phyloP scores from a whole-genome alignment of 768 basidiomycete species.

The Psilocybe sp. region DNA sequence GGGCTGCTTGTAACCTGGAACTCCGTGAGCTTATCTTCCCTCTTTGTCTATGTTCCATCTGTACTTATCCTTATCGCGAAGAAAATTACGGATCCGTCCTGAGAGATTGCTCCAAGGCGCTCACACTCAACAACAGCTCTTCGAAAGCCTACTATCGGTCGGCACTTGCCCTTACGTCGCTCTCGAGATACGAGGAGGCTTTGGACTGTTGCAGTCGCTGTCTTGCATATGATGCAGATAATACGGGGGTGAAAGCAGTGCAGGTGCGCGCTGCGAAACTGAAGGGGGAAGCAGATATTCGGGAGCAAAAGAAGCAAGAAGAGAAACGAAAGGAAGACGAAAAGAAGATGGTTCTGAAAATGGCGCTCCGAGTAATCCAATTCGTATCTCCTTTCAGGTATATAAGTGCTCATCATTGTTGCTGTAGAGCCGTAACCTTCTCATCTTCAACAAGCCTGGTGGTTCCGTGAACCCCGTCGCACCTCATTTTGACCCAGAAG shows the following conservation, averaged over 20 bases:
- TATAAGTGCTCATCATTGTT: constrained; percentile 1
- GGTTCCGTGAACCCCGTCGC: constrained; percentile 53
- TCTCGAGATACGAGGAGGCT: constrained; percentile 78
- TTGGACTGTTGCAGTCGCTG: constrained; percentile 78
- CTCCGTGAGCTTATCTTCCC: constrained; percentile 52
- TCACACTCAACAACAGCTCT: constrained; percentile 58
- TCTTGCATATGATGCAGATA: constrained; percentile 54
- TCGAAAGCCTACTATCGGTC: constrained; percentile 90
- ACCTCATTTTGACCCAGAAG: constrained; percentile 68
- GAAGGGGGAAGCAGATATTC: constrained; percentile 49
- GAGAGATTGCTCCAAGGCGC: constrained; percentile 75
- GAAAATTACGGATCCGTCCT: constrained; percentile 90
- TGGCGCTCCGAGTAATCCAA: constrained; percentile 61
- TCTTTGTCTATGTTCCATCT: neutral
- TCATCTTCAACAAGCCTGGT: constrained; percentile 50
- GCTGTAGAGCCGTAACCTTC: constrained; percentile 69
- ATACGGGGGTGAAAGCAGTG: constrained; percentile 49
- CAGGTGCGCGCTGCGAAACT: constrained; percentile 44
- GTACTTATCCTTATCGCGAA: constrained; percentile 24
- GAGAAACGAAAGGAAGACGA: constrained; percentile 48
- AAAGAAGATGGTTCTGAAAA: constrained; percentile 47
- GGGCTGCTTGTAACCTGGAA: constrained; percentile 92
- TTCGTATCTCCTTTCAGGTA: neutral
- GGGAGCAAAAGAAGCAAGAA: constrained; percentile 48
- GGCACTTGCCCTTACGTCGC: constrained; percentile 66